phyloP scores from a whole-genome alignment of 192 early-diverging fungal species.

The Coemansia sp. region DNA sequence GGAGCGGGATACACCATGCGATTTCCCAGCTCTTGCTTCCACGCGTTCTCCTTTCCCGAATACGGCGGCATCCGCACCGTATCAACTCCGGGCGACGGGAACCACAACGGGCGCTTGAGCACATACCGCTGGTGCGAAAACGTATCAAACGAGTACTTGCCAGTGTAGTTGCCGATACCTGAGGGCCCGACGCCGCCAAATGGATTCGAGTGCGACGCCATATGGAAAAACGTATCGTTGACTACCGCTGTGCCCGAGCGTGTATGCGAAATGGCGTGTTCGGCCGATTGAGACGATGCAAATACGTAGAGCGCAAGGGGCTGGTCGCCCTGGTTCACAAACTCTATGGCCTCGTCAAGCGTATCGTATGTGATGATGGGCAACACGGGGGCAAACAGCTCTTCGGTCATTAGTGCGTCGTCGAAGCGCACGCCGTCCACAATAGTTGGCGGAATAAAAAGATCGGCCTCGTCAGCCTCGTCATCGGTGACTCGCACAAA shows the following conservation, averaged over 20 bases:
- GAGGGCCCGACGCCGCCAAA: conserved; percentile 88
- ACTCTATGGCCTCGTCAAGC: conserved; percentile 62
- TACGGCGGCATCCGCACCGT: conserved; percentile 42
- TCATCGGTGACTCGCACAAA: conserved; percentile 58
- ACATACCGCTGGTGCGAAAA: conserved; percentile 78
- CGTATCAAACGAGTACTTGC: conserved; percentile 69
- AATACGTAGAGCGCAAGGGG: conserved; percentile 85
- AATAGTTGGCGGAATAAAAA: conserved; percentile 81
- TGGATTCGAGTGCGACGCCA: conserved; percentile 60
- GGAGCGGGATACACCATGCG: conserved; percentile 25
- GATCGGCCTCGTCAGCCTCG: conserved; percentile 58
- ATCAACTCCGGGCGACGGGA: conserved; percentile 42
- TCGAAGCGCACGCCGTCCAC: conserved; percentile 68
- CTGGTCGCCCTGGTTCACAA: conserved; percentile 63
- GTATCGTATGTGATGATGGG: conserved; percentile 71
- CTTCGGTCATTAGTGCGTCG: conserved; percentile 71
- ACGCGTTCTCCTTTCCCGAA: conserved; percentile 19
- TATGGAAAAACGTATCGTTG: conserved; percentile 79
- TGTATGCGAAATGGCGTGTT: conserved; percentile 65
- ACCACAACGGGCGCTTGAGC: conserved; percentile 43
- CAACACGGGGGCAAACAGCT: conserved; percentile 92
- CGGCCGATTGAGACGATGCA: conserved; percentile 53
- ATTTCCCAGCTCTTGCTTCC: conserved; percentile 29
- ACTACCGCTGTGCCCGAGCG: conserved; percentile 73
- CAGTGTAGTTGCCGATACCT: conserved; percentile 86